Percentiles rank a stretch among this genome's conserved stretches.
Evolutionary conservation across 1,139 yeast species (phyloP).

Genomic region (Debaryomyces psychrophilus): DNA sequence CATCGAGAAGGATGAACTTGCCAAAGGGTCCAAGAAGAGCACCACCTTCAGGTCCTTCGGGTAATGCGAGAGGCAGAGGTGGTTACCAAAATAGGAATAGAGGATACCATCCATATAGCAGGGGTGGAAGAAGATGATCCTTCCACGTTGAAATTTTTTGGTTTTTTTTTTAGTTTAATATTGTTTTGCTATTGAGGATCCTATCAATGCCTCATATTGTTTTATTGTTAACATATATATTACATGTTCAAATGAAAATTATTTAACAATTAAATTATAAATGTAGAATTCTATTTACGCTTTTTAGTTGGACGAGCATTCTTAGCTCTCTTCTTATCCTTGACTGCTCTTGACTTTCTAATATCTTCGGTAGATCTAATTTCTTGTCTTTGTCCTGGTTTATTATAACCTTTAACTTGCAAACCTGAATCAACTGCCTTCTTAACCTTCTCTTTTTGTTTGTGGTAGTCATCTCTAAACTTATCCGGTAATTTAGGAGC

Average conservation of each 20-base stretch:
- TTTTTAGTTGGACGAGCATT: constrained; percentile 73
- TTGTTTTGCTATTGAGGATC: not conserved
- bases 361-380: constrained; percentile 72
- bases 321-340: constrained; percentile 79
- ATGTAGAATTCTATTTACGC: constrained; percentile 20
- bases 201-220: not conserved
- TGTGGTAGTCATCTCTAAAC: constrained; percentile 81
- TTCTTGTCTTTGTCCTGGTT: constrained; percentile 58
- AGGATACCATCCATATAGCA: constrained; percentile 39
- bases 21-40: constrained; percentile 51
- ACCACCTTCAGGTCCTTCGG: constrained; percentile 43
- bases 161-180: not conserved
- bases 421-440: constrained; percentile 80
- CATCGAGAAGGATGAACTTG: constrained; percentile 35
- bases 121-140: constrained; percentile 28
- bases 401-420: constrained; percentile 68
- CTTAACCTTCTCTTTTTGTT: constrained; percentile 81
- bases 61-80: constrained; percentile 30
- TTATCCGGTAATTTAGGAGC: constrained; percentile 93
- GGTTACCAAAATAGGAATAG: constrained; percentile 29
- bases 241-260: not conserved
- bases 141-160: not conserved
- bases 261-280: not conserved
- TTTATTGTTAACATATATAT: not conserved
- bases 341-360: constrained; percentile 69